Evolutionary conservation across 345 rosid genomes (phyloP).

Genomic region (Combretum micranthum): DNA sequence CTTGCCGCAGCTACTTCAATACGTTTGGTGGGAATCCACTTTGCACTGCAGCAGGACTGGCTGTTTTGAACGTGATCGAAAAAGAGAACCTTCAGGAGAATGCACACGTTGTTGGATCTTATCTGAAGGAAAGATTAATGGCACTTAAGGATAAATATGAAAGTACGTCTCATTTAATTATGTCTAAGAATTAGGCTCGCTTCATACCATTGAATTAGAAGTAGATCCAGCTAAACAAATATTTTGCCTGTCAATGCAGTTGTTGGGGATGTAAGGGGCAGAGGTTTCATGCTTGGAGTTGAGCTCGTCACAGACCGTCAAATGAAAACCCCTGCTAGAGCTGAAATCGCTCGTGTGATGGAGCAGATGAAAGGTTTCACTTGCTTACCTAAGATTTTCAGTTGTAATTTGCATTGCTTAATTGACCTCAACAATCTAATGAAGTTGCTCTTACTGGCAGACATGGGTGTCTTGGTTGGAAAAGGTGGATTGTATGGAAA

Average conservation of each 20-base stretch:
- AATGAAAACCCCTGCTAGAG: slow-evolving; percentile 73
- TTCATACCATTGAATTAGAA: too few species aligned
- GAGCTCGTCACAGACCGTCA: slow-evolving; percentile 82
- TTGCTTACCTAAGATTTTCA: slow-evolving; percentile 1
- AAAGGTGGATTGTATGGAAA: slow-evolving; percentile 44
- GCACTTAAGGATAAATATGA: slow-evolving; percentile 74
- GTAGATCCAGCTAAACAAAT: background rate
- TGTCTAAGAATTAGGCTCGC: background rate
- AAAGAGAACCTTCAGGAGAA: slow-evolving; percentile 89
- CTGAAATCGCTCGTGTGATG: slow-evolving; percentile 68
- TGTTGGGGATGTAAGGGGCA: slow-evolving; percentile 95
- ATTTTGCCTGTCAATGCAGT: slow-evolving; percentile 29
- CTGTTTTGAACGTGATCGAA: slow-evolving; percentile 83
- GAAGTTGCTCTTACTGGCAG: slow-evolving; percentile 21
- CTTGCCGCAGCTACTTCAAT: slow-evolving; percentile 74
- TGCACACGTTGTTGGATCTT: slow-evolving; percentile 68
- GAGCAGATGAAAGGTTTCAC: slow-evolving; percentile 80
- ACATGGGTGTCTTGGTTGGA: slow-evolving; percentile 71
- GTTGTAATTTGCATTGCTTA: background rate
- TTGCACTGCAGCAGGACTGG: slow-evolving; percentile 78
- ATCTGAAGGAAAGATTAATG: slow-evolving; percentile 58
- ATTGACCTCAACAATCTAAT: background rate
- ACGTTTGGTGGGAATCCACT: slow-evolving; percentile 95
- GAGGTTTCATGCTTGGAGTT: slow-evolving; percentile 93
- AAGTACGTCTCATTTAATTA: slow-evolving; percentile 31